phyloP scores from a whole-genome alignment of 1,284 basidiomycete species.

The Pterula multifida region DNA sequence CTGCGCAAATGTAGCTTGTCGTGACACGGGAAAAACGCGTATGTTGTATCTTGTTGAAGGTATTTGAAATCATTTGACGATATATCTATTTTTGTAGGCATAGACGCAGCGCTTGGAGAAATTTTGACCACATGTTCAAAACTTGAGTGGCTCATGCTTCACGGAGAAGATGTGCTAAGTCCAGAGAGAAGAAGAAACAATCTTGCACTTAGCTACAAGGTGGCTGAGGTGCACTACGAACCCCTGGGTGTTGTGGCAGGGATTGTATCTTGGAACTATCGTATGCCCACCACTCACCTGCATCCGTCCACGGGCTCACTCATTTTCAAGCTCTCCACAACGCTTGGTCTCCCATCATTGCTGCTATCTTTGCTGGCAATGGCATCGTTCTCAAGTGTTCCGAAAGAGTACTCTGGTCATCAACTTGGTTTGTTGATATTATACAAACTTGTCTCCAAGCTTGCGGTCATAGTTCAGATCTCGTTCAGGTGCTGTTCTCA shows the following conservation, averaged over 20 bases:
- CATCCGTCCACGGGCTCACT: background rate
- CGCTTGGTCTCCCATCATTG: conserved; percentile 85
- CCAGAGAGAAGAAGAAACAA: conserved; percentile 66
- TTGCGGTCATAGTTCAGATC: conserved; percentile 70
- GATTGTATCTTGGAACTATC: conserved; percentile 92
- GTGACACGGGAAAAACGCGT: conserved; percentile 96
- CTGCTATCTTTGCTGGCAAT: conserved; percentile 85
- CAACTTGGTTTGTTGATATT: conserved; percentile 69
- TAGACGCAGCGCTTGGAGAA: conserved; percentile 86
- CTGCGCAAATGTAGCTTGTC: conserved; percentile 81
- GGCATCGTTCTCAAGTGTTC: conserved; percentile 88
- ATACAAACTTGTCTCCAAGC: conserved; percentile 63
- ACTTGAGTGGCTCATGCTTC: conserved; percentile 74
- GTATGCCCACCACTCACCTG: conserved; percentile 32
- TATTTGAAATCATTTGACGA: conserved; percentile 3
- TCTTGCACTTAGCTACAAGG: conserved; percentile 80
- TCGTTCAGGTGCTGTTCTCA: conserved; percentile 52
- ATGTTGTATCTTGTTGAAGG: conserved; percentile 17
- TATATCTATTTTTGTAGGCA: conserved; percentile 34
- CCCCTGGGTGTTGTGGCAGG: conserved; percentile 91
- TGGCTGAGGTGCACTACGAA: conserved; percentile 73
- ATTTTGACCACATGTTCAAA: conserved; percentile 84
- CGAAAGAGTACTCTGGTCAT: conserved; percentile 86
- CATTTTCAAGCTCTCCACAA: conserved; percentile 70
- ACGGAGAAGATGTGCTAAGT: conserved; percentile 65